phyloP scores from a whole-genome alignment of 2,329 filamentous ascomycete genomes.

The Epicoccum nigrum region DNA sequence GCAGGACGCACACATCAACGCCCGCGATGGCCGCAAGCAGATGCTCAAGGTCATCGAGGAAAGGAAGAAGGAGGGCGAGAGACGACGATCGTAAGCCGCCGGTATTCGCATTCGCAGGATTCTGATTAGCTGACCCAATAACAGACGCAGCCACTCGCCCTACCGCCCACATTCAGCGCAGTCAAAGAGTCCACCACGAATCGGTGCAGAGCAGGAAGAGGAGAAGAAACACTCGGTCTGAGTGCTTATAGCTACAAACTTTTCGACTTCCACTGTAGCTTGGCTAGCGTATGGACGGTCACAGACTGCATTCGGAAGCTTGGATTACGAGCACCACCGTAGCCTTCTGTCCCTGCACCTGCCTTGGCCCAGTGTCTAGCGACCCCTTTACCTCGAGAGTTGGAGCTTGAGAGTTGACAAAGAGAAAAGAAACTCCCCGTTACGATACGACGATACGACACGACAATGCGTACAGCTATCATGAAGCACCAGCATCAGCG shows the following conservation, averaged over 20 bases:
- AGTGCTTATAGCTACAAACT: background rate
- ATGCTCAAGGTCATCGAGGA: slow-evolving; percentile 90
- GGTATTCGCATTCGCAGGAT: background rate
- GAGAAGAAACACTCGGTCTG: slow-evolving; percentile 17
- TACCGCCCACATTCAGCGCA: slow-evolving; percentile 38
- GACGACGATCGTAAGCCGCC: slow-evolving; percentile 75
- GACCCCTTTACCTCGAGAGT: no score
- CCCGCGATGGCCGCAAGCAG: slow-evolving; percentile 79
- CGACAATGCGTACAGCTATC: no score
- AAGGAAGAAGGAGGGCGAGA: slow-evolving; percentile 84
- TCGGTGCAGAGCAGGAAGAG: slow-evolving; percentile 40
- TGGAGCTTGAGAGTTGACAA: no score
- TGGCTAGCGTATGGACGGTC: background rate
- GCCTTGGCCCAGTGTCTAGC: no score
- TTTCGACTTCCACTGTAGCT: background rate
- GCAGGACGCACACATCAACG: slow-evolving; percentile 82
- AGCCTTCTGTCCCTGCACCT: no score
- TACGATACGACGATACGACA: no score
- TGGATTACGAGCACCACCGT: no score
- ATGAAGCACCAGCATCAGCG: no score
- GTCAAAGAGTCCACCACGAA: slow-evolving; percentile 47
- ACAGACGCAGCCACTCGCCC: slow-evolving; percentile 44
- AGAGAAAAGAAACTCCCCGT: no score
- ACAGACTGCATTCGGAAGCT: no score
- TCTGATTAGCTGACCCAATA: background rate